Base-by-base conservation (phyloP, 2,329 filamentous ascomycete genomes). In the Ceratocystis colombiana region DNA sequence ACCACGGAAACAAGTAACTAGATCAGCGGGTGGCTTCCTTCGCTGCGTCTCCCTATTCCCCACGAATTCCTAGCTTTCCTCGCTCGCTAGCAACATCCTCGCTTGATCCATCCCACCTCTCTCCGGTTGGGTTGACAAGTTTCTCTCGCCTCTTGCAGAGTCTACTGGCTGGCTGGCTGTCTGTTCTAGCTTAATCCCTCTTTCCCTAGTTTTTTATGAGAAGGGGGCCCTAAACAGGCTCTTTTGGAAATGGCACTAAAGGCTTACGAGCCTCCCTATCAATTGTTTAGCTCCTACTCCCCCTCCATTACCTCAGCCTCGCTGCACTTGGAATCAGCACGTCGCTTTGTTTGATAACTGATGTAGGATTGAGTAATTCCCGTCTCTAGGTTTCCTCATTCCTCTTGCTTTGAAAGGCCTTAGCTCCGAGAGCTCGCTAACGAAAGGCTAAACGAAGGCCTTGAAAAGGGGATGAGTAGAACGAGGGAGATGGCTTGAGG, bases 241-340 rank as follows among this genome's bases (percentile, higher is more conserved):
- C 17, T 17, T 59, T 33, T 59, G 53, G 28, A 30, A 59, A 59
- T 59, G 28, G 53, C 15, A 30, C 8, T 30, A 41, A n/a, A 33
- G 53, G 28, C 53, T 59, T 59, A n/a, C 33, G 53, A 25, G 53
- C 28, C 53, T 59, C 53, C 28, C 25, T 59, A 59, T 59, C 6
- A 17, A 59, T 59, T 59, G 53, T 59, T 59, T 37, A 59, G 28
- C 53, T 59, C 53, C 53, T 59, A n/a, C 7, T 33, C 10, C 53
- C 22, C 53, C 5, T 41, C 37, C 37, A 41, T 41, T 41, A 41
- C 37, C 10, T 4, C 53, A 33, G 28, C 25, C n/a, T 59, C 28
- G 28, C 53, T 41, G 37, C 25, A 59, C 28, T 20, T 17, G 53
- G 53, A 25, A 20, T 37, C 15, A 30, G 53, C 53, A 33, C n/a